A percentile compares a stretch with the other conserved stretches of the same genome.
phyloP scores from a whole-genome alignment of 805 yeast species.

The Hanseniaspora pseudoguilliermondii region DNA sequence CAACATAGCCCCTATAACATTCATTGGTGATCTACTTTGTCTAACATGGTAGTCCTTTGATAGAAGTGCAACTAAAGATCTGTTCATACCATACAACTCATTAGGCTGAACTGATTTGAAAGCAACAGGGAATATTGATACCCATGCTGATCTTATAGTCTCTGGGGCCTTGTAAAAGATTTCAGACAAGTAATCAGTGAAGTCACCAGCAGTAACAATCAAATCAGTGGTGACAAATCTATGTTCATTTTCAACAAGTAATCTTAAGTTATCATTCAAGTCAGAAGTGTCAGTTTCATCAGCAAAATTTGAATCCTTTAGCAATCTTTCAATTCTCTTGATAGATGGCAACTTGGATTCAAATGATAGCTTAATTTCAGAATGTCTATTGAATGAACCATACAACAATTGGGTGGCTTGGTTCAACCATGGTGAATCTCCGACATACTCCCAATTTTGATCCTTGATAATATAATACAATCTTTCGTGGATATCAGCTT shows the following conservation, averaged over 20 bases:
- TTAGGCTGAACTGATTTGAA: slow-evolving; percentile 62
- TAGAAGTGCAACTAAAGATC: slow-evolving; percentile 61
- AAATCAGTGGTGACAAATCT: slow-evolving; percentile 22
- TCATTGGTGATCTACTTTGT: slow-evolving; percentile 75
- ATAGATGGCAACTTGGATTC: slow-evolving; percentile 46
- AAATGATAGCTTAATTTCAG: slow-evolving; percentile 34
- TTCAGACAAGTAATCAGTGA: slow-evolving; percentile 62
- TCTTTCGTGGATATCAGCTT: slow-evolving; percentile 63
- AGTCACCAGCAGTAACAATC: slow-evolving; percentile 41
- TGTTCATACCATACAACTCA: slow-evolving; percentile 73
- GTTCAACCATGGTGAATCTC: slow-evolving; percentile 88
- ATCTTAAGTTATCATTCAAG: slow-evolving; percentile 20
- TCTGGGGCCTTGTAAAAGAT: slow-evolving; percentile 71
- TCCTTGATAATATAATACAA: slow-evolving; percentile 79
- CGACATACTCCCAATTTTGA: slow-evolving; percentile 92
- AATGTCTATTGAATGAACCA: slow-evolving; percentile 54
- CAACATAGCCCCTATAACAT: slow-evolving; percentile 70
- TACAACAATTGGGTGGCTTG: slow-evolving; percentile 81
- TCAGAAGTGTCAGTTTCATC: slow-evolving; percentile 16
- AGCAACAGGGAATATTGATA: slow-evolving; percentile 67
- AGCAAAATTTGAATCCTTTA: slow-evolving; percentile 17
- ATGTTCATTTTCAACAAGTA: slow-evolving; percentile 28
- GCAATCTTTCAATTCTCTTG: slow-evolving; percentile 25
- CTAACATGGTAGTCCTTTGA: slow-evolving; percentile 89
- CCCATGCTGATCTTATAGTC: slow-evolving; percentile 74